Base-by-base conservation (phyloP, 441 rosid species). In the Brassica hybrid region DNA sequence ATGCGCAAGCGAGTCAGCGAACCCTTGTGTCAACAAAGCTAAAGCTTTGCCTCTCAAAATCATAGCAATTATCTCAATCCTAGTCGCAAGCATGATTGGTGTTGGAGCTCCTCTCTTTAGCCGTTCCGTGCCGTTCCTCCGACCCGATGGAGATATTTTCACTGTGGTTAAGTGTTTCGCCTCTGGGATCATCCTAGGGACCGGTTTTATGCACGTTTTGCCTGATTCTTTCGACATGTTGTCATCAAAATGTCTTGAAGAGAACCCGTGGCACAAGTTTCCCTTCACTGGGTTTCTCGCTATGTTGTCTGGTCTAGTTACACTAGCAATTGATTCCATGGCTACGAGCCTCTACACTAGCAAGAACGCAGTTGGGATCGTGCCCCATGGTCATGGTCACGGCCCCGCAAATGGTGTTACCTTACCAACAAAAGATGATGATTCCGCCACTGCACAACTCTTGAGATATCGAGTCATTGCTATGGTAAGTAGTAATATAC, bases 151-250 rank as follows among this genome's bases (percentile, higher is more conserved):
- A 4, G 77, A 79, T 68, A 67, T 86, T 5, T 88, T 88, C 48
- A 80, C 84, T 25, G 18, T 84, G 3, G 77, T 88, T 6, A 86
- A 86, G 50, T 77, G 84, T 60, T 86, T 88, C n/a, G 91, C 90
- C 1, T 82, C 90, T 0, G 90, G 90, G 0, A 85, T 88, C 16
- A 88, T 88, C 41, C 82, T 88, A 0, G 89, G 84, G 14, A 86
- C 92, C 0, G 92, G 89, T 19, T 88, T 85, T 83, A 85, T 84
- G 88, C 90, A 88, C 52, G 92, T 88, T 30, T 71, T 88, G 60
- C 90, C 92, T 1, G 90, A 88, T 50, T 88, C 92, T 4, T 88
- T 86, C n/a, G 86, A 84, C 50, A 81, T 84, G 87, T 78, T 88
- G 65, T 78, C 83, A 11, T 88, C 92, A 0, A n/a, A 14, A 13